A percentile compares a stretch with the other conserved stretches of the same genome.
These are phyloP conservation scores for Hsuehochloa calcarea DNA, from an alignment of 176 grass and related monocot genomes.

Conservation along the genomic window DNA sequence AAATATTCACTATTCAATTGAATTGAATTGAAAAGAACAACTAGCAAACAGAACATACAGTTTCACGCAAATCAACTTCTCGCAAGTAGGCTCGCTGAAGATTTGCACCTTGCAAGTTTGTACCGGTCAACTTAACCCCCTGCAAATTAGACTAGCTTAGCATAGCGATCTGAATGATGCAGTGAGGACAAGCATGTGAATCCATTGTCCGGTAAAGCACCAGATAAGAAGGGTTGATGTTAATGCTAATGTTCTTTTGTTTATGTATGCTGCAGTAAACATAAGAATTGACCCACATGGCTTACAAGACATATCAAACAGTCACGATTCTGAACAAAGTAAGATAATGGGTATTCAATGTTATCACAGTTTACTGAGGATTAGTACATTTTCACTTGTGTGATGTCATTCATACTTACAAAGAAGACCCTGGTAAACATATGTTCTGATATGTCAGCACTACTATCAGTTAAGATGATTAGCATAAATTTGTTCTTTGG, in stretches of 20 bases:
- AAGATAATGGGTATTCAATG: background rate
- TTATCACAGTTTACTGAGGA: background rate
- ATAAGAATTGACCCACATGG: background rate
- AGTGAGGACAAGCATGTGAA: background rate
- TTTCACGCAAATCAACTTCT: constrained; percentile 92
- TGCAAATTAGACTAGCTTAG: constrained; percentile 38
- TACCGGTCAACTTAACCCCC: constrained; percentile 78
- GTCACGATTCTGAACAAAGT: background rate
- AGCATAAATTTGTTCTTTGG: background rate
- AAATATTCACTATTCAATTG: background rate
- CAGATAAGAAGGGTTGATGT: background rate
- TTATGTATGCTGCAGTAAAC: background rate
- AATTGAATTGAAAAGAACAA: background rate
- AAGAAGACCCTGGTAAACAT: background rate
- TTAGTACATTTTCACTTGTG: background rate
- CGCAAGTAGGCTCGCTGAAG: constrained; percentile 92
- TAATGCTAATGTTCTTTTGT: background rate
- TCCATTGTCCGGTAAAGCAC: background rate
- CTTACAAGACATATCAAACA: background rate
- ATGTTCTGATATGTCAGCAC: background rate
- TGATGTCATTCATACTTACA: background rate
- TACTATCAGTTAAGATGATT: background rate
- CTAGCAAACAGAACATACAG: constrained; percentile 50
- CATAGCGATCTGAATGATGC: background rate
- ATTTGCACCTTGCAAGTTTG: constrained; percentile 88